These are phyloP conservation scores for Mediolabrus comicus DNA, from an alignment of 108 stramenopile genomes.

Conservation along the genomic window DNA sequence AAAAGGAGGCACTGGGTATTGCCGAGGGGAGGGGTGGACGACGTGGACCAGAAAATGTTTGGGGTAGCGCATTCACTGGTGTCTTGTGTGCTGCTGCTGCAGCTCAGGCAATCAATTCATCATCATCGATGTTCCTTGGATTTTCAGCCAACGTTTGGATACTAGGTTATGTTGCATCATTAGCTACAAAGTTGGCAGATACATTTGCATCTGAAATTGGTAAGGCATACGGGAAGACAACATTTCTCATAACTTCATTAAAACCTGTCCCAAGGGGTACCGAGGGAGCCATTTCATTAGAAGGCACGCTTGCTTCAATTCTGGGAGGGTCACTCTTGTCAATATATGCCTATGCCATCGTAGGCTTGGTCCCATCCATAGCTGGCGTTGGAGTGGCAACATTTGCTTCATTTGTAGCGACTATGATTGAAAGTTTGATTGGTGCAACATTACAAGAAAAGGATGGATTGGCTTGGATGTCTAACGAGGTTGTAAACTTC, in stretches of 20 bases:
- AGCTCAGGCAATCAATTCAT: constrained; percentile 13
- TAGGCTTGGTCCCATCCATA: constrained; percentile 40
- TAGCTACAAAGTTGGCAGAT: constrained; percentile 93
- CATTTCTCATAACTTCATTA: constrained; percentile 91
- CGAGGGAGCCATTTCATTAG: constrained; percentile 88
- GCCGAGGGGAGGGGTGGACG: constrained; percentile 91
- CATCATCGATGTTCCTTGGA: constrained; percentile 60
- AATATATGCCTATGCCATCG: constrained; percentile 60
- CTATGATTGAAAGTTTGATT: constrained; percentile 89
- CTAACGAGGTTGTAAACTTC: constrained; percentile 95
- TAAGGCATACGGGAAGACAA: constrained; percentile 93
- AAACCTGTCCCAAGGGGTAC: constrained; percentile 87
- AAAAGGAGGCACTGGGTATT: constrained; percentile 88
- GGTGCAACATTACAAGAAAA: constrained; percentile 92
- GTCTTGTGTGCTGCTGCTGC: constrained; percentile 68
- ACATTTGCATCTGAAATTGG: constrained; percentile 97
- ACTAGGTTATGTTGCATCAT: constrained; percentile 85
- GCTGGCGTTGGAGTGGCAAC: constrained; percentile 57
- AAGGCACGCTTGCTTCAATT: constrained; percentile 90
- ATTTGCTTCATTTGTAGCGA: constrained; percentile 85
- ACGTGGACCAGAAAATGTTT: constrained; percentile 95
- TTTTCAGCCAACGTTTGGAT: constrained; percentile 62
- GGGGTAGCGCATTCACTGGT: constrained; percentile 89
- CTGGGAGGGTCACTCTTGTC: constrained; percentile 82
- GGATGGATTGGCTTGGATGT: constrained; percentile 78